Percentiles rank a stretch among this genome's conserved stretches.
phyloP scores from a whole-genome alignment of 495 filamentous ascomycete species.

The Neurospora sp. region DNA sequence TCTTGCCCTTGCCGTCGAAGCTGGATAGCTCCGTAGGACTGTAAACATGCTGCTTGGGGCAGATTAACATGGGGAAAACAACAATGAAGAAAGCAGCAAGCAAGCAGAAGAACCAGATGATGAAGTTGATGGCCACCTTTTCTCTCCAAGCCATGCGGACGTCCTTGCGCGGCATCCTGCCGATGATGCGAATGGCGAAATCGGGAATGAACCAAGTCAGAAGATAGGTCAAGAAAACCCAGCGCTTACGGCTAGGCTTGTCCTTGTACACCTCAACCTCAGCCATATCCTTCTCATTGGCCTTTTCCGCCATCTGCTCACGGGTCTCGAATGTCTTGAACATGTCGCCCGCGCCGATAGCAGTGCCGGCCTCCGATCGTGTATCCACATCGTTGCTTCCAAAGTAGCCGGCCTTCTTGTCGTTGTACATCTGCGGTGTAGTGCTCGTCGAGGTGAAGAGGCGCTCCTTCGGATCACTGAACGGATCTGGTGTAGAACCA shows the following conservation, averaged over 20 bases:
- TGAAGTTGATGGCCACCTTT: constrained; percentile 94
- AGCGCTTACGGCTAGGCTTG: constrained; percentile 78
- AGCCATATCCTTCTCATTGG: constrained; percentile 78
- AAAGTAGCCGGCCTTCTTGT: constrained; percentile 74
- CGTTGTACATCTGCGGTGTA: constrained; percentile 57
- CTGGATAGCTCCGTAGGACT: constrained; percentile 65
- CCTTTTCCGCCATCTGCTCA: constrained; percentile 91
- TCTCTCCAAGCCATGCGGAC: constrained; percentile 93
- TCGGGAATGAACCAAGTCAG: constrained; percentile 85
- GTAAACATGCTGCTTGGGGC: constrained; percentile 82
- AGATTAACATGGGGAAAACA: constrained; percentile 78
- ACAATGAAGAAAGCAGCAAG: constrained; percentile 82
- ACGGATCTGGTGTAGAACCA: constrained; percentile 29
- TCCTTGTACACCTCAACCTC: constrained; percentile 78
- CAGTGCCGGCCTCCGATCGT: constrained; percentile 84
- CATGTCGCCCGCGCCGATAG: constrained; percentile 89
- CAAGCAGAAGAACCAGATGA: constrained; percentile 86
- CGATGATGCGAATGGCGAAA: constrained; percentile 66
- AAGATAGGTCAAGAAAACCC: constrained; percentile 78
- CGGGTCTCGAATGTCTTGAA: constrained; percentile 92
- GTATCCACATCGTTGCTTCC: constrained; percentile 73
- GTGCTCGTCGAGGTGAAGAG: constrained; percentile 49
- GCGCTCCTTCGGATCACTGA: constrained; percentile 61
- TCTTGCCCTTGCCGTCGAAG: constrained; percentile 62
- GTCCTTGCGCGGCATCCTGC: constrained; percentile 85